Percentiles rank a stretch among this genome's conserved stretches.
These are phyloP conservation scores for Micractinium sp. DNA, from an alignment of 139 green algal species.

Conservation along the genomic window DNA sequence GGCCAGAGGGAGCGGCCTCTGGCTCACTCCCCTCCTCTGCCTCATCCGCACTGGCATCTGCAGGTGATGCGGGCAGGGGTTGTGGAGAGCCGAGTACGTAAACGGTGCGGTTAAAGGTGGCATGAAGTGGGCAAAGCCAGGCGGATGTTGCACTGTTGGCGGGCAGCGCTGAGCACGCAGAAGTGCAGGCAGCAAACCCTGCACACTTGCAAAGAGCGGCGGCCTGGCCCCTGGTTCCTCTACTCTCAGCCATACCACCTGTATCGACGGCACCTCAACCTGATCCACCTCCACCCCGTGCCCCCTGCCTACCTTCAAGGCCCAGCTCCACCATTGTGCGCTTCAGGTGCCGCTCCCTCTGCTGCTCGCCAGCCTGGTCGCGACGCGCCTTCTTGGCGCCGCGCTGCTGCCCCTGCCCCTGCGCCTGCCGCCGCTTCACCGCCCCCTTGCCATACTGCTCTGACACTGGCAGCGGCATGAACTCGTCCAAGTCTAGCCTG, in stretches of 20 bases:
- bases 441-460: slow-evolving; percentile 40
- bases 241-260: too few relatives aligned
- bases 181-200: neutral
- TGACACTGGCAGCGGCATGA: slow-evolving; percentile 56
- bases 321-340: slow-evolving; percentile 32
- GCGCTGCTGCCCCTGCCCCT: neutral
- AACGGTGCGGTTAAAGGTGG: neutral
- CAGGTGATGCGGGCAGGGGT: neutral
- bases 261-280: neutral
- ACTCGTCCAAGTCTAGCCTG: slow-evolving; percentile 46
- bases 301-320: slow-evolving; percentile 16
- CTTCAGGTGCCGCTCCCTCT: slow-evolving; percentile 15
- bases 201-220: neutral
- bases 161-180: neutral
- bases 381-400: neutral
- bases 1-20: too few relatives aligned
- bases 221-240: too few relatives aligned
- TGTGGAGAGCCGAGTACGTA: neutral
- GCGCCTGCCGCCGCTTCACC: slow-evolving; percentile 21
- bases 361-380: neutral
- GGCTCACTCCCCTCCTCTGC: neutral
- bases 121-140: neutral
- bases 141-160: neutral
- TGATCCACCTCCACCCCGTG: neutral
- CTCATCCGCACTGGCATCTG: slow-evolving; percentile 22